These are phyloP conservation scores for Yamadazyma kitorensis DNA, from an alignment of 805 yeast species.

Conservation along the genomic window DNA sequence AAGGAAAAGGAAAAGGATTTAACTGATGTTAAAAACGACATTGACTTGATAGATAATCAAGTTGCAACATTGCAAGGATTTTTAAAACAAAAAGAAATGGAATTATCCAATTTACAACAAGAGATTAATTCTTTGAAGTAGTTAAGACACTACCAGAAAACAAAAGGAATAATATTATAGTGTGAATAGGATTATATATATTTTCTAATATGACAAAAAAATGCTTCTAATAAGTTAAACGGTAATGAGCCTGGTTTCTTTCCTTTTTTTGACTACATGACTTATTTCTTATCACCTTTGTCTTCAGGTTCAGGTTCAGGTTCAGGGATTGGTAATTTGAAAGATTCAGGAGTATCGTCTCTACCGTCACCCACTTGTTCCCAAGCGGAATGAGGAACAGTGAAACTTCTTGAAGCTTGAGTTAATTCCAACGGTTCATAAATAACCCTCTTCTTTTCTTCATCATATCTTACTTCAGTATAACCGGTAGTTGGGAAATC, in stretches of 20 bases:
- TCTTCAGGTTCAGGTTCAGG: constrained; percentile 56
- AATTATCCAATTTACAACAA: constrained; percentile 48
- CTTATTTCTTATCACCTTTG: constrained; percentile 34
- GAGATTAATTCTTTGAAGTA: constrained; percentile 37
- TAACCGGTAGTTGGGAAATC: constrained; percentile 93
- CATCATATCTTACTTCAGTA: constrained; percentile 87
- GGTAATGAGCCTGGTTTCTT: too few relatives aligned
- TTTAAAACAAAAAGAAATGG: constrained; percentile 56
- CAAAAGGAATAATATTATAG: too few relatives aligned
- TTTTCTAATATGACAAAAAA: too few relatives aligned
- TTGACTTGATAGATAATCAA: constrained; percentile 73
- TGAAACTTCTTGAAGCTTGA: constrained; percentile 88
- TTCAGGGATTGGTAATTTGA: constrained; percentile 79
- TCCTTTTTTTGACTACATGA: not conserved
- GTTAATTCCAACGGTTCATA: constrained; percentile 89
- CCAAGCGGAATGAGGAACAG: constrained; percentile 87
- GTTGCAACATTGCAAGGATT: constrained; percentile 70
- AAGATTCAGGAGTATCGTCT: constrained; percentile 76
- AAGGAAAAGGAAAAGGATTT: constrained; percentile 30
- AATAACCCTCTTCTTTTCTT: constrained; percentile 84
- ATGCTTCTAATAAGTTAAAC: too few relatives aligned
- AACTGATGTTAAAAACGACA: constrained; percentile 56
- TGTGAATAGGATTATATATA: too few relatives aligned
- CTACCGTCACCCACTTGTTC: constrained; percentile 88
- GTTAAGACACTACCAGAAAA: too few relatives aligned